phyloP scores from a whole-genome alignment of 345 rosid species.

The Eucalyptus regnans region DNA sequence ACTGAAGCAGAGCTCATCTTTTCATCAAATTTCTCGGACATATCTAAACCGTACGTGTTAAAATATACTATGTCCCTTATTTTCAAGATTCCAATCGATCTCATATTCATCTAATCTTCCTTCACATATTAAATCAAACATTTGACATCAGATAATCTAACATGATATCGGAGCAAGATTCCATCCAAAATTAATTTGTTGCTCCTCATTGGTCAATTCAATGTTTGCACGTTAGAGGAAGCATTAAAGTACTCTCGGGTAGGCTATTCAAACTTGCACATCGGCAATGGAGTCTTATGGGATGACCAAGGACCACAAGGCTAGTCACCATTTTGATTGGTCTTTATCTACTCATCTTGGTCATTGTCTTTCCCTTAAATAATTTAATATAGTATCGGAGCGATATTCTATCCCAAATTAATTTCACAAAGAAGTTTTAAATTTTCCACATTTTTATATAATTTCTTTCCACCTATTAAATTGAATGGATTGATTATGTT shows the following conservation, averaged over 20 bases:
- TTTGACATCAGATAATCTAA: background rate
- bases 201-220: background rate
- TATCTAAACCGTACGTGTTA: background rate
- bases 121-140: background rate
- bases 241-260: background rate
- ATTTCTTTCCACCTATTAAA: background rate
- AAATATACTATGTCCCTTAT: background rate
- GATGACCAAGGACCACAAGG: no score
- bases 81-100: background rate
- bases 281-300: no score
- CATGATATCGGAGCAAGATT: background rate
- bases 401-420: no score
- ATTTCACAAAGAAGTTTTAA: no score
- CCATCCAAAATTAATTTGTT: background rate
- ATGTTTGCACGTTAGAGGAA: background rate
- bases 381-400: no score
- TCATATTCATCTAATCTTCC: background rate
- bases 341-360: no score
- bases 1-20: background rate
- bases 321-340: no score
- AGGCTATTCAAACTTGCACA: no score
- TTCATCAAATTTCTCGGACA: background rate
- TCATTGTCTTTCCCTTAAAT: no score
- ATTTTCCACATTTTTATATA: background rate
- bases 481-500: background rate